Evolutionary conservation across 768 basidiomycete genomes (phyloP), one percentile per base, ranked within the genome.

Genomic region (Termitomyces bulborhizus): DNA sequence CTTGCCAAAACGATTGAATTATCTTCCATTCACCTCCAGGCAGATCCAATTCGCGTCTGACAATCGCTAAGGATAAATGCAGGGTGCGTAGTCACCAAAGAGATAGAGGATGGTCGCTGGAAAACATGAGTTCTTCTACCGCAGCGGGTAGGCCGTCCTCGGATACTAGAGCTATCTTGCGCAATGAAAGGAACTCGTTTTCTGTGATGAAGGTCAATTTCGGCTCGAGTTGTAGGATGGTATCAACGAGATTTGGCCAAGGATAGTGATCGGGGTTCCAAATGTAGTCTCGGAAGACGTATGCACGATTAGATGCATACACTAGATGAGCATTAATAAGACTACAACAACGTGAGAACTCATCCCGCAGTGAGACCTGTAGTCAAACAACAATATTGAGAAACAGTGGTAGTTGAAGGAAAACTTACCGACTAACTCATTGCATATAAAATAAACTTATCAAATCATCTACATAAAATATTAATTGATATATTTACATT

Each of bases 131-230:
- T 62, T 88, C 84, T 46, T 85, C 83, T 12, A 88, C 68, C 1
- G 84, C 87, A 18, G 81, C 80, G 0, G 75, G 62, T 3, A 89
- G 63, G 1, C 88, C 88, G 54, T 86, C 82, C 34, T 88, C 81
- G 0, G 81, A 84, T n/a, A 91, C 80, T 24, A 76, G 68, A 0
- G 88, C 86, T 12, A 83, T 73, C 60, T 83, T 79, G 24, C 79
- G 78, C 64, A 91, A 71, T 7, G 78, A 74, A 27, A 80, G 67
- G 11, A 81, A 73, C 53, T 88, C 85, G 27, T 78, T 73, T 37
- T 86, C 81, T 0, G 78, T 73, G 48, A 90, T 88, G 60, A 72
- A 79, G 7, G 82, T 80, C 29, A 86, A 74, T 1, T 85, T 84
- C 6, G 77, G 77, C 46, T 76, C 71, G 52, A 88, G 78, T 9